These are phyloP conservation scores for Mimosa pudica DNA, from an alignment of 306 rosid genomes.

Conservation along the genomic window DNA sequence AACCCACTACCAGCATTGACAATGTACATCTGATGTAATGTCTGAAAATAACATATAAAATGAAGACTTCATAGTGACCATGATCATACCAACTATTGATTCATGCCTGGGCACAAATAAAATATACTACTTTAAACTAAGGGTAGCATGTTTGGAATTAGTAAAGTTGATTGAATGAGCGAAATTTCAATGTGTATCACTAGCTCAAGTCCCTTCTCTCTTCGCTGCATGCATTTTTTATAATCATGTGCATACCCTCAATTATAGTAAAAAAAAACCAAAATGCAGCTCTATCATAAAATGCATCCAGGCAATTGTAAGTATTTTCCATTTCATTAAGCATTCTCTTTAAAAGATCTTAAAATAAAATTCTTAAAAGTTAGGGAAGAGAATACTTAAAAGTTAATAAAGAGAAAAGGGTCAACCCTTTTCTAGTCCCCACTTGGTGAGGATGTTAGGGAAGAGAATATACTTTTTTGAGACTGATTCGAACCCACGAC, in stretches of 20 bases:
- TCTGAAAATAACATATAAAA: constrained; percentile 64
- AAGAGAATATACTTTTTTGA: too few species aligned
- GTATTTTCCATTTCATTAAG: not conserved
- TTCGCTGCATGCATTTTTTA: constrained; percentile 17
- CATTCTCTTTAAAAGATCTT: constrained; percentile 25
- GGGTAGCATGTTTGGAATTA: constrained; percentile 8
- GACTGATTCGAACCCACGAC: too few species aligned
- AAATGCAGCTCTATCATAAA: not conserved
- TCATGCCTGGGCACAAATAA: constrained; percentile 1
- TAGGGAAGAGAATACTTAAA: too few species aligned
- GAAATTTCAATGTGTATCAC: constrained; percentile 12
- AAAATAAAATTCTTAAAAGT: constrained; percentile 18
- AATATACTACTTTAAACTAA: constrained; percentile 8
- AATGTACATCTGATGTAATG: constrained; percentile 93
- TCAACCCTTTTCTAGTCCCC: too few species aligned
- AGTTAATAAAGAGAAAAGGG: too few species aligned
- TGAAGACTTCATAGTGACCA: constrained; percentile 2
- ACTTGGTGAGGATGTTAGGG: too few species aligned
- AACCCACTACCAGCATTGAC: constrained; percentile 95
- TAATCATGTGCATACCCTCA: constrained; percentile 23
- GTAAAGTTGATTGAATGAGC: constrained; percentile 2
- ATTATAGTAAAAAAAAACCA: constrained; percentile 6
- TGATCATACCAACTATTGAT: constrained; percentile 18
- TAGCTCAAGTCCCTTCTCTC: constrained; percentile 24
- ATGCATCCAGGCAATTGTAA: constrained; percentile 9